Base-by-base conservation (phyloP, 805 yeast genomes). In the Komagataella phaffii region DNA sequence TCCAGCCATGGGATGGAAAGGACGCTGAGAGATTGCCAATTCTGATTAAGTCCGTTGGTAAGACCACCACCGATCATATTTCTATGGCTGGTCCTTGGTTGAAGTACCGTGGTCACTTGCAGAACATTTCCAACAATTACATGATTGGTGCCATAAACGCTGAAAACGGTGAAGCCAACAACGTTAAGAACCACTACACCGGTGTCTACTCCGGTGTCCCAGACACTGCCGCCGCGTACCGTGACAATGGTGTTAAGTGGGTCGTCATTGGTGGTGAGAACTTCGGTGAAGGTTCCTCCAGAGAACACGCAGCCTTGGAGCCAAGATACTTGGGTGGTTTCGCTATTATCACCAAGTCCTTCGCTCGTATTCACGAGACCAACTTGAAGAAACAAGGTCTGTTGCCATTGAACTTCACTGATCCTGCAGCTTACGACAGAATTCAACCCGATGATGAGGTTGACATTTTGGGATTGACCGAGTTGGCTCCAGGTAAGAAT, bases 71-170 rank as follows among this genome's bases (percentile, higher is more conserved):
- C 63, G 99, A 91, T 77, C 99, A 91, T 77, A 91, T 91, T 66
- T 91, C 98, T 65, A 90, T 88, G 95, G 99, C 99, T 68, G 99
- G 99, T 76, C 97, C 98, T 68, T 91, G 99, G 99, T 86, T 91
- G 81, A 91, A 91, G 79, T 91, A 91, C 91, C 88, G 97, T 80
- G 99, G 99, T 75, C 99, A 91, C 78, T 80, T 91, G 77, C 91
- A 89, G 78, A 91, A 91, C 84, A 93, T 91, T 68, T 89, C 97
- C 61, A 89, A 91, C 82, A 91, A 93, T 81, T 91, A 93, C 77
- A 90, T 91, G 96, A 91, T 91, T 79, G 99, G 99, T 79, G 98
- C 98, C 61, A 90, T 83, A 70, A 91, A 91, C 75, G 90, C 90
- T 67, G 97, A 85, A 76, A 91, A 91, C 74, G 86, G 83, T 60